phyloP scores from a whole-genome alignment of 805 yeast species.

The Saccharomycopsis vini region DNA sequence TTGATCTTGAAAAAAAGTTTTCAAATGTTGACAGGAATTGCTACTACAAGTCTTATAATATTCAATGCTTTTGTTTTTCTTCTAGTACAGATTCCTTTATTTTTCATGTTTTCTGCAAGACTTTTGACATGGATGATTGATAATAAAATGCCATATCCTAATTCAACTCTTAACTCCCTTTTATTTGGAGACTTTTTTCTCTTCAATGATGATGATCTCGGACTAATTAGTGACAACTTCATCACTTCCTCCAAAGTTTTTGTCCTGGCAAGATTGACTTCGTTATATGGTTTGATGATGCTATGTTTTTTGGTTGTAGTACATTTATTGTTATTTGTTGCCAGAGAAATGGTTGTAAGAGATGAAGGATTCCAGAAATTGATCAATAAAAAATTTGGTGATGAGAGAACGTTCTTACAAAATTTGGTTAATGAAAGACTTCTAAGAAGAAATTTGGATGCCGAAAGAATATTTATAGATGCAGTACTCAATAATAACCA shows the following conservation, averaged over 20 bases:
- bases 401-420: conserved; percentile 9
- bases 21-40: conserved; percentile 19
- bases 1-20: conserved; percentile 36
- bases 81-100: conserved; percentile 46
- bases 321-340: conserved; percentile 41
- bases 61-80: conserved; percentile 30
- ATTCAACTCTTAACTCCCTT: conserved; percentile 27
- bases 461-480: too few relatives aligned
- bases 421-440: too few relatives aligned
- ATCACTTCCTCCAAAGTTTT: neutral
- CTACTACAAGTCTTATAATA: conserved; percentile 17
- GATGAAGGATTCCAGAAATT: conserved; percentile 62
- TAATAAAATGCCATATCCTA: conserved; percentile 37
- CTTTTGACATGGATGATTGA: conserved; percentile 49
- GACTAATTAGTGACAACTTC: neutral
- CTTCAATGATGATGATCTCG: conserved; percentile 19
- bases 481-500: too few relatives aligned
- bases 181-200: conserved; percentile 30
- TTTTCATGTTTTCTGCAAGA: conserved; percentile 47
- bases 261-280: conserved; percentile 1
- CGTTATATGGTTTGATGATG: conserved; percentile 24
- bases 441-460: too few relatives aligned
- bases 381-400: conserved; percentile 50
- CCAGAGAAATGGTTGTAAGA: conserved; percentile 61
- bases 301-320: conserved; percentile 33